A percentile compares a stretch with the other conserved stretches of the same genome.
Evolutionary conservation across 2,329 filamentous ascomycete species (phyloP).

Genomic region (Colletotrichum abscissum): DNA sequence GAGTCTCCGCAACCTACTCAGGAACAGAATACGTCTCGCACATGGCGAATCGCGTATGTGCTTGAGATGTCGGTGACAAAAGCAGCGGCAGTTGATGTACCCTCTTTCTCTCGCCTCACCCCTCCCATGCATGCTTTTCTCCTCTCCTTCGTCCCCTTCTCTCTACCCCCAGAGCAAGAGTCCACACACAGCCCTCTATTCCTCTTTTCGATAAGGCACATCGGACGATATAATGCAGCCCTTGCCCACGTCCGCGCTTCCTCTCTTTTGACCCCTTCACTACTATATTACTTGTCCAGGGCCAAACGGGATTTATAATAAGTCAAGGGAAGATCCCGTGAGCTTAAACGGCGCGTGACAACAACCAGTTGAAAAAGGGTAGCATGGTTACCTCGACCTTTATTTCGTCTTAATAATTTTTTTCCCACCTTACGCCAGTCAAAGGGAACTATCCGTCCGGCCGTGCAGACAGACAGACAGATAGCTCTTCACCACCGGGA

Average conservation of each 20-base stretch:
- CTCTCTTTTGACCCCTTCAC: slow-evolving; percentile 45
- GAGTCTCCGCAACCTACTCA: slow-evolving; percentile 54
- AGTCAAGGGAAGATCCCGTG: slow-evolving; percentile 44
- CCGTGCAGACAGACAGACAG: slow-evolving; percentile 22
- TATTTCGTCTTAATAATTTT: slow-evolving; percentile 35
- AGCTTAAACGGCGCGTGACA: slow-evolving; percentile 36
- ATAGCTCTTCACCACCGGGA: slow-evolving; percentile 31
- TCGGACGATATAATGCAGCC: slow-evolving; percentile 61
- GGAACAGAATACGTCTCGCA: slow-evolving; percentile 61
- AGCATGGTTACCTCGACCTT: slow-evolving; percentile 35
- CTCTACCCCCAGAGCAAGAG: slow-evolving; percentile 25
- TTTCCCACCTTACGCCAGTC: slow-evolving; percentile 25
- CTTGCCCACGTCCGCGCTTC: slow-evolving; percentile 47
- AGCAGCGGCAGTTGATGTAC: slow-evolving; percentile 51
- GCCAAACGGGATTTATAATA: slow-evolving; percentile 47
- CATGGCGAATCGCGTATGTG: slow-evolving; percentile 59
- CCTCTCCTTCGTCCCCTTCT: slow-evolving; percentile 19
- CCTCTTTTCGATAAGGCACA: slow-evolving; percentile 50
- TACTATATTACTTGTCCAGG: slow-evolving; percentile 47
- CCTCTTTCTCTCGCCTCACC: slow-evolving; percentile 33
- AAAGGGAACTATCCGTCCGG: slow-evolving; percentile 30
- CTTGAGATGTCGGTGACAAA: slow-evolving; percentile 56
- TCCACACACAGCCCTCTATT: slow-evolving; percentile 39
- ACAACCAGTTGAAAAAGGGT: slow-evolving; percentile 30
- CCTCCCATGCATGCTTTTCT: slow-evolving; percentile 21